Evolutionary conservation across 208 protist genomes (phyloP), one percentile per base, ranked within the genome.

Genomic region (Lotmaria passim): DNA sequence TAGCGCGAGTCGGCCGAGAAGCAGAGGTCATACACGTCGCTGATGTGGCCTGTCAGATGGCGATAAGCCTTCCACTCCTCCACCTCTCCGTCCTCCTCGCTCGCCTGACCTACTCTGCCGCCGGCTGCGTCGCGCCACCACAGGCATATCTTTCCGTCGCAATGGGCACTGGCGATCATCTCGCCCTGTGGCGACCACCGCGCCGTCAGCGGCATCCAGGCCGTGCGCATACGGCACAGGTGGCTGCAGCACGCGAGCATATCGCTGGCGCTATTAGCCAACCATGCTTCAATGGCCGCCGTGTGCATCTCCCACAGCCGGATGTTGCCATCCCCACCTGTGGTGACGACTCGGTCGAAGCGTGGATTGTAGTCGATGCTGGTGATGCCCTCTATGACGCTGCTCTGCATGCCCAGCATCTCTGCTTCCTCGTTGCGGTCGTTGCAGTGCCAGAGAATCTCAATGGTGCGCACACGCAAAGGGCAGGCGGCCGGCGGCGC

Each of bases 21-120:
- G 76, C 81, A 85, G 17, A 96, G 19, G 70, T 96, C 91, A 46
- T 92, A 91, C 39, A 94, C 89, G 69, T 96, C 91, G 62, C 82
- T 87, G 64, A 94, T 79, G 75, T 96, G 91, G 6, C 91, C 91
- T 10, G 79, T 82, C 39, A 96, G 78, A 75, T 93, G 88, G 6
- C 86, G 78, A 73, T 91, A 96, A 64, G 92, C 86, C 59, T 96
- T 96, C 90, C 90, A 96, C 56, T 83, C 81, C 70, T 93, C 87
- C 8, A 70, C 52, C 8, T 73, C 62, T 1, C 46, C 63, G 33
- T 58, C 46, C n/a, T 79, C 66, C 7, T 44, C 53, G 41, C n/a
- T 46, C 46, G 41, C 43, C 30, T 14, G 15, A 47, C n/a, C 55
- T 19, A 46, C 21, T 34, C 66, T 57, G 17, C 50, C 67, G 12